A percentile compares a stretch with the other conserved stretches of the same genome.
These are phyloP conservation scores for Ambrosiella beaveri DNA, from an alignment of 2,329 filamentous ascomycete genomes.

Conservation along the genomic window DNA sequence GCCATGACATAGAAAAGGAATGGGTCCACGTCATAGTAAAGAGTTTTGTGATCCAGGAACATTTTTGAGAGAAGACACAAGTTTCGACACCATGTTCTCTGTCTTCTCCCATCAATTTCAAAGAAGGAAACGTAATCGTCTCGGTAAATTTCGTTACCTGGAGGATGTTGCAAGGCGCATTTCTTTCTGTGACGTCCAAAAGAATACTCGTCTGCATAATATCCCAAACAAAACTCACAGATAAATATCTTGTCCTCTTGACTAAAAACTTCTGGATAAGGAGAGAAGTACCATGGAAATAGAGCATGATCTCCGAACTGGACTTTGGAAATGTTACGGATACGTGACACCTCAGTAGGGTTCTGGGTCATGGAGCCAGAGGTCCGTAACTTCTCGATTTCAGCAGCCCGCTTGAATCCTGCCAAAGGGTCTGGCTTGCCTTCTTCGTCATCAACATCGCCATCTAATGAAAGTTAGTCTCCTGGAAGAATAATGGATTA, in stretches of 20 bases:
- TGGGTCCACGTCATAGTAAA: conserved; percentile 98
- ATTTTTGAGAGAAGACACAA: conserved; percentile 88
- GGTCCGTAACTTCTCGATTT: conserved; percentile 89
- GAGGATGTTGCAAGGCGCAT: conserved; percentile 80
- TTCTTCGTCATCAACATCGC: conserved; percentile 34
- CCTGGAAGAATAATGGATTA: background rate
- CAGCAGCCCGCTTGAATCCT: conserved; percentile 63
- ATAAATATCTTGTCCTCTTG: conserved; percentile 86
- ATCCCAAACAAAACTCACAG: conserved; percentile 90
- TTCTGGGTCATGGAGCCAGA: conserved; percentile 98
- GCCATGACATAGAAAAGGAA: conserved; percentile 99
- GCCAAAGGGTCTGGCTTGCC: conserved; percentile 17
- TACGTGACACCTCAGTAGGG: conserved; percentile 86
- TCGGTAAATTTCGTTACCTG: conserved; percentile 95
- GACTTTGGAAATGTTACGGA: conserved; percentile 82
- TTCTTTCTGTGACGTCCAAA: conserved; percentile 78
- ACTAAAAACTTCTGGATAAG: conserved; percentile 78
- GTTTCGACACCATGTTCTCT: conserved; percentile 92
- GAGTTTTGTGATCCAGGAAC: conserved; percentile 92
- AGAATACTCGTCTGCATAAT: conserved; percentile 67
- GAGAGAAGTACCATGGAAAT: conserved; percentile 98
- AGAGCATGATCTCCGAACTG: conserved; percentile 87
- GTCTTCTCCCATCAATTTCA: conserved; percentile 86
- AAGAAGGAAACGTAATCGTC: conserved; percentile 91
- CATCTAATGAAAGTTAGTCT: conserved; percentile 16